Conservation (phyloP, 2,329 filamentous ascomycete species). For the Sclerotinia trifoliorum region DNA sequence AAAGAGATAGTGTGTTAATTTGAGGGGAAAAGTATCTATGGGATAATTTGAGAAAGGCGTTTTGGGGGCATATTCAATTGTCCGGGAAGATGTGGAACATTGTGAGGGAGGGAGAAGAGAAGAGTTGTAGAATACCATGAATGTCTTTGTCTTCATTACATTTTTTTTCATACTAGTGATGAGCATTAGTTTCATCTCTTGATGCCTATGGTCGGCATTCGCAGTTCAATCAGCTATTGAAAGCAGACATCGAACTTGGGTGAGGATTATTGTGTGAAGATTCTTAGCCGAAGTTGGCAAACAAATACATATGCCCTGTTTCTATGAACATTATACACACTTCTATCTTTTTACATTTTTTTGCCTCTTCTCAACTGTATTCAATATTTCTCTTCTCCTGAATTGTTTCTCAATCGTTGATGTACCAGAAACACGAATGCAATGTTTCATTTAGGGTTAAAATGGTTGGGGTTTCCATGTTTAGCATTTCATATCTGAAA, state of each 20-base stretch:
- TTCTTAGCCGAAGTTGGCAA: background rate
- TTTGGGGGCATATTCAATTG: constrained; percentile 7
- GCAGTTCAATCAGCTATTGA: background rate
- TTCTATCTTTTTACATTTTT: too few relatives aligned
- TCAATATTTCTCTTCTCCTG: too few relatives aligned
- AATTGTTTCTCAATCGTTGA: too few relatives aligned
- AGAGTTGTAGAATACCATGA: constrained; percentile 10
- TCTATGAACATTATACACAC: too few relatives aligned
- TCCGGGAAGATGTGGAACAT: background rate
- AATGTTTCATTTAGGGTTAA: too few relatives aligned
- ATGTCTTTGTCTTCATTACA: constrained; percentile 3
- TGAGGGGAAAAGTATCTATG: constrained; percentile 10
- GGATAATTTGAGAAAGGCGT: constrained; percentile 12
- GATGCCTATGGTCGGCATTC: background rate
- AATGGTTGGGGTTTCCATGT: too few relatives aligned
- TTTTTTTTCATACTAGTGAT: background rate
- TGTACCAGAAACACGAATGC: too few relatives aligned
- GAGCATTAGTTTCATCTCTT: background rate
- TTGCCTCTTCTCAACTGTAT: too few relatives aligned
- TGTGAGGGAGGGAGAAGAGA: background rate
- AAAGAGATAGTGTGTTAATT: constrained; percentile 33
- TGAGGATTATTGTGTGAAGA: background rate
- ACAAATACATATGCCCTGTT: background rate
- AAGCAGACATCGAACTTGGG: background rate
- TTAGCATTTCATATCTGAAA: too few relatives aligned